These are phyloP conservation scores for Solanum etuberosum DNA, from an alignment of 257 asterid species.

Conservation along the genomic window DNA sequence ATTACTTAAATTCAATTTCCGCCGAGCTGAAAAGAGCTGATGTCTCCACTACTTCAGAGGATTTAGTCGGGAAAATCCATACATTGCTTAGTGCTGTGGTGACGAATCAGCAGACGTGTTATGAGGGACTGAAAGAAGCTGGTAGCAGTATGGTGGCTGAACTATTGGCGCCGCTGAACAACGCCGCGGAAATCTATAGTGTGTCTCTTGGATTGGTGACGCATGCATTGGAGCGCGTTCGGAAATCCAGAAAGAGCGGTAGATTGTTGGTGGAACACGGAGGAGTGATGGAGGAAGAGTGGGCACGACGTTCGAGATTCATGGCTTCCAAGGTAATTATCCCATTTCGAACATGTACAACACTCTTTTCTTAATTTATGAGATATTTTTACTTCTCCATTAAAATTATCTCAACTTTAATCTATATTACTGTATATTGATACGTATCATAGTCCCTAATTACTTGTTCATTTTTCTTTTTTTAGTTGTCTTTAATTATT, in stretches of 20 bases:
- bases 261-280: background rate
- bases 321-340: slow-evolving; percentile 16
- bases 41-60: background rate
- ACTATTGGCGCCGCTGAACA: slow-evolving; percentile 10
- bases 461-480: no score
- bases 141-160: slow-evolving; percentile 11
- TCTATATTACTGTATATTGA: no score
- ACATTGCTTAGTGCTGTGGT: slow-evolving; percentile 36
- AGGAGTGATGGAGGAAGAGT: background rate
- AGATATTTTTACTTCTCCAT: background rate
- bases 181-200: slow-evolving; percentile 15
- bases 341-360: background rate
- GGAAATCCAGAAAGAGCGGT: background rate
- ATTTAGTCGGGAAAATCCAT: slow-evolving; percentile 15
- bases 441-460: no score
- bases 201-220: slow-evolving; percentile 31
- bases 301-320: slow-evolving; percentile 12
- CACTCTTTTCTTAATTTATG: background rate
- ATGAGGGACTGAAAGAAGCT: slow-evolving; percentile 24
- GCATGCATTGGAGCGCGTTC: slow-evolving; percentile 10
- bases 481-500: no score
- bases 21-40: slow-evolving; percentile 1
- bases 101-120: slow-evolving; percentile 39
- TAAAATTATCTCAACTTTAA: no score
- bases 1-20: slow-evolving; percentile 10